These are phyloP conservation scores for Posidonia oceanica DNA, from an alignment of 116 monocot species.

Conservation along the genomic window DNA sequence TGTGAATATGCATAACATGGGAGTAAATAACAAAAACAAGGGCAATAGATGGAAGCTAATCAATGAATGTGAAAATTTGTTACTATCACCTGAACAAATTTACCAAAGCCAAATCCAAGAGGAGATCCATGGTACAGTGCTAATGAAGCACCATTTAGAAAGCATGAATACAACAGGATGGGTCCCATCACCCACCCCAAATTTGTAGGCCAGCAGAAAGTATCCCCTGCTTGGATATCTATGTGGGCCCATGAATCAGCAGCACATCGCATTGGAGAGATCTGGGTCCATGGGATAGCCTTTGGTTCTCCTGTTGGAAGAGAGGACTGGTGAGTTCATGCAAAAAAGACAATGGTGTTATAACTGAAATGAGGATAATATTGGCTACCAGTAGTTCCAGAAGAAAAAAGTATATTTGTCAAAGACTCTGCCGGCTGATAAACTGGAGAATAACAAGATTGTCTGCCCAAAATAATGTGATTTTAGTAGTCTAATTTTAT, in stretches of 20 bases:
- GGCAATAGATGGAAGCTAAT: not conserved
- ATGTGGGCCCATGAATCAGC: slow-evolving; percentile 84
- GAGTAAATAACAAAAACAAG: not conserved
- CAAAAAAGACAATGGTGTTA: not conserved
- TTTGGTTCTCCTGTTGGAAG: slow-evolving; percentile 66
- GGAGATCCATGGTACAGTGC: slow-evolving; percentile 94
- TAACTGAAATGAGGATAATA: not conserved
- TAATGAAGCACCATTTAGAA: slow-evolving; percentile 61
- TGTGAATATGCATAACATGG: not conserved
- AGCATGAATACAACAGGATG: slow-evolving; percentile 57
- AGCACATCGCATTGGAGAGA: slow-evolving; percentile 74
- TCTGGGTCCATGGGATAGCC: slow-evolving; percentile 94
- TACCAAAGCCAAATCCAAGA: slow-evolving; percentile 70
- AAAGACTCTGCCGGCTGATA: slow-evolving; percentile 49
- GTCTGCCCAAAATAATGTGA: slow-evolving; percentile 18
- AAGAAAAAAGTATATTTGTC: slow-evolving; percentile 92
- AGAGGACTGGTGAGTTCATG: not conserved
- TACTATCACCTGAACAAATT: slow-evolving; percentile 73
- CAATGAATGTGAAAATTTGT: not conserved
- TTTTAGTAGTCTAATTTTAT: not conserved
- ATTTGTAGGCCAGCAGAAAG: slow-evolving; percentile 86
- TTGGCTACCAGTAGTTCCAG: slow-evolving; percentile 78
- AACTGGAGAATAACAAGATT: slow-evolving; percentile 38
- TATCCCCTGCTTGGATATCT: slow-evolving; percentile 54
- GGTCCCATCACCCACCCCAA: slow-evolving; percentile 94